Evolutionary conservation across 1,284 basidiomycete species (phyloP).

Genomic region (Hemileia vastatrix): DNA sequence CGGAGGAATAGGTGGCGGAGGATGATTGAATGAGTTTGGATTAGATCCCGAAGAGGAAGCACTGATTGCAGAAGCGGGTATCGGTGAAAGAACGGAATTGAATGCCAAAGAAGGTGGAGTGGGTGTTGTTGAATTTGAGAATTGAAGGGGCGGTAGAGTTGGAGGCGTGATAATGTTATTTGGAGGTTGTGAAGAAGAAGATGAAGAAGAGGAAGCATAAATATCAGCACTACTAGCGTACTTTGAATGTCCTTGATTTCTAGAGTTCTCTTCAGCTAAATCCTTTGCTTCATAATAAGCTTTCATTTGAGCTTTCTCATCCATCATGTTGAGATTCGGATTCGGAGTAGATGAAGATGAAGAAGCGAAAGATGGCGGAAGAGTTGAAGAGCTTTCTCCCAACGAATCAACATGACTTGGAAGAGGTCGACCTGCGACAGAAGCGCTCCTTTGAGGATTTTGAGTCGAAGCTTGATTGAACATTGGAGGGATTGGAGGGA

Average conservation of each 20-base stretch:
- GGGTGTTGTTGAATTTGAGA: too few relatives aligned
- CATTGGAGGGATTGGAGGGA: background rate
- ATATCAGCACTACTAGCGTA: background rate
- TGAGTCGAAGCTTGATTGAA: background rate
- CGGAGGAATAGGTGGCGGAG: background rate
- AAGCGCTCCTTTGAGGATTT: background rate
- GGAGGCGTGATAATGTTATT: background rate
- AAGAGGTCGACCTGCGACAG: background rate
- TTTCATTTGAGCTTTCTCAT: conserved; percentile 29
- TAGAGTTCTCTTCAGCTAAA: conserved; percentile 20
- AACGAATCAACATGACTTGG: background rate
- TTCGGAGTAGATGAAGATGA: background rate
- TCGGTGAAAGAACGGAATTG: too few relatives aligned
- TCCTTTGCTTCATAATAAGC: conserved; percentile 30
- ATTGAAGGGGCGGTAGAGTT: background rate
- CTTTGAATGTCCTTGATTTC: background rate
- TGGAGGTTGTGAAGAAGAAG: too few relatives aligned
- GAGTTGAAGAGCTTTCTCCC: background rate
- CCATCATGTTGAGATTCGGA: background rate
- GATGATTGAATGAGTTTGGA: too few relatives aligned
- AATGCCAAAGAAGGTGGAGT: too few relatives aligned
- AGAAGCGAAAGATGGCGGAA: background rate
- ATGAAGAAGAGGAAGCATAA: background rate
- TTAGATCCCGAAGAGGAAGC: background rate
- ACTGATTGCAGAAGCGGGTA: background rate